Base-by-base conservation (phyloP, 1,284 basidiomycete genomes). In the Melampsora larici-populina region DNA sequence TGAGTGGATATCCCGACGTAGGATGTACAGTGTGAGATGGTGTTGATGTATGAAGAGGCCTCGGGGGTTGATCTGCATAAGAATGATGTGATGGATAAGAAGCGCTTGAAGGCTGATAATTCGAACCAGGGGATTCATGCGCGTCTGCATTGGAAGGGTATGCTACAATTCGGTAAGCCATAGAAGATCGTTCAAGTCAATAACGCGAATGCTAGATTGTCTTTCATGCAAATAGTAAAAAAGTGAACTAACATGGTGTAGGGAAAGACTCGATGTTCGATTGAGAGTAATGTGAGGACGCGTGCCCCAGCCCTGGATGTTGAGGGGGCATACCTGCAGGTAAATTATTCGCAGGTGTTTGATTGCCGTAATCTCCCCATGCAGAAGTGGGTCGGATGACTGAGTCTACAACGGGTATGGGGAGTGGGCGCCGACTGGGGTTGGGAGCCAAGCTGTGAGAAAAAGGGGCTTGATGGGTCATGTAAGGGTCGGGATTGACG, bases 341-440 rank as follows among this genome's bases (percentile, higher is more conserved):
- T 49, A 31, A 21, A 6, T 11, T n/a, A n/a, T 65, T 65, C 11
- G 63, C 29, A 3, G 29, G 18, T 33, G 63, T 63, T 21, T 24
- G 21, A 29, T 51, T 64, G 7, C 63, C 40, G 31, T 36, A 65
- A 29, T 64, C 43, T 24, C n/a, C 60, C 71, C 71, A 73, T 7
- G 60, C 62, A 49, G 71, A 65, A 31, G n/a, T 48, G 29, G 71
- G 62, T 29, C 43, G 71, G 48, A 46, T 29, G 48, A 51, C 58
- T 31, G n/a, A 24, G 43, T 74, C 70, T 43, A 43, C 40, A 26
- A 58, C 72, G 31, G 72, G 72, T 33, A 74, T 66, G 15, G 72
- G 72, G 36, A 74, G 55, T 31, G 72, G 72, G 58, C 72, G 72
- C 18, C 72, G 63, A 31, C 62, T 24, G 48, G 51, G 24, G n/a